Evolutionary conservation across 2,329 filamentous ascomycete species (phyloP), one percentile per base, ranked within the genome.

Genomic region (Hypoxylon sp.): DNA sequence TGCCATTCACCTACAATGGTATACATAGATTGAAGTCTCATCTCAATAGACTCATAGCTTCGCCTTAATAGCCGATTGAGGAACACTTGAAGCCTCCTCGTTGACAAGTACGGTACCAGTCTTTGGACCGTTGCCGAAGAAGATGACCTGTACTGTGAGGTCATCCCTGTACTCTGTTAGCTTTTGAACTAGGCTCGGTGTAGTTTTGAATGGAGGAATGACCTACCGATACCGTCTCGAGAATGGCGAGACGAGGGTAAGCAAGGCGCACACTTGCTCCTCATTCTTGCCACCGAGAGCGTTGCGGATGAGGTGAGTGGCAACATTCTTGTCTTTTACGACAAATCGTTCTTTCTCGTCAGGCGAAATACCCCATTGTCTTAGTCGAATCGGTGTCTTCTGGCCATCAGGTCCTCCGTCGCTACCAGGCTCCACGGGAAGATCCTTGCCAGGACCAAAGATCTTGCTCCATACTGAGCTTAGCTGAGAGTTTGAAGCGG

Each of bases 131-230:
- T 97, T 88, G 64, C 96, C 96, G 74, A 99, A 99, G 85, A 99
- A 99, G 75, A 99, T 97, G 65, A 99, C 96, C 78, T 99, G 93
- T 14, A 99, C 95, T 0, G 96, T 99, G 68, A 99, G 82, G 77
- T 99, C 96, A 76, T 99, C 96, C 71, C 93, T 95, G 64, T 45
- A 64, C 26, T 57, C n/a, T 57, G 46, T 72, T 49, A 73, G 73
- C 65, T 65, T 28, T 18, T 22, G 14, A 20, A 26, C 28, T 30
- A 2, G 22, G 18, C 3, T n/a, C 26, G 12, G 8, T 16, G 45
- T 26, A 36, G 2, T 1, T 18, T 26, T 16, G 44, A n/a, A 26
- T 57, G 44, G 36, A n/a, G 45, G 1, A 42, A 32, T 30, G 12
- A 77, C 84, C 75, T 84, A 94, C 92, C 95, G 88, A 77, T 98